These are phyloP conservation scores for Elsinoe perseae DNA, from an alignment of 2,329 filamentous ascomycete genomes.

Conservation along the genomic window DNA sequence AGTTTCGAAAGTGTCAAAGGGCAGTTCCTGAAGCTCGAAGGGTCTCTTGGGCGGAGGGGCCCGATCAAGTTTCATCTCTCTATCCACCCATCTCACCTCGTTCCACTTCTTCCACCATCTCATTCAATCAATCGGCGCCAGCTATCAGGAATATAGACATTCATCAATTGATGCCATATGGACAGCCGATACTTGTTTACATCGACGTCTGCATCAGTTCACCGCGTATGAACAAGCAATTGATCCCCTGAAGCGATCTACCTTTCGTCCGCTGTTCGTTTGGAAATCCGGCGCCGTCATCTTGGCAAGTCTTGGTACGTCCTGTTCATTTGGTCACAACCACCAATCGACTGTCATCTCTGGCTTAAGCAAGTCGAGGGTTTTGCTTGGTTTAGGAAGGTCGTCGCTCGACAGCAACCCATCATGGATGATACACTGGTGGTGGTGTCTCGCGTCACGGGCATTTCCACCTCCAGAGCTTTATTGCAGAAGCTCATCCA, in stretches of 20 bases:
- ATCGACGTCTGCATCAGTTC: neutral
- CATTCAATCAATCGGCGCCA: no score
- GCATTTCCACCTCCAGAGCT: neutral
- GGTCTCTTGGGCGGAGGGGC: neutral
- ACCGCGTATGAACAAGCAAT: neutral
- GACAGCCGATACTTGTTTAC: no score
- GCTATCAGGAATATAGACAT: no score
- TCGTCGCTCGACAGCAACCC: neutral
- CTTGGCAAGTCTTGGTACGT: slow-evolving; percentile 14
- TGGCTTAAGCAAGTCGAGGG: slow-evolving; percentile 1
- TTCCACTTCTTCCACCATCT: neutral
- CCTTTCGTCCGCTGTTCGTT: neutral
- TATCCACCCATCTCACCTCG: neutral
- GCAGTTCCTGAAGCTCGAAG: neutral
- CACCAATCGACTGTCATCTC: neutral
- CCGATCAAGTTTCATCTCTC: neutral
- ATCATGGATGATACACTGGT: neutral
- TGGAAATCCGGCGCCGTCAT: neutral
- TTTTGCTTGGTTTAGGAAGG: slow-evolving; percentile 13
- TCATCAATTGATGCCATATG: no score
- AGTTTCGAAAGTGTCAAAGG: slow-evolving; percentile 11
- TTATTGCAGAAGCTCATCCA: neutral
- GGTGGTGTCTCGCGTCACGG: slow-evolving; percentile 1
- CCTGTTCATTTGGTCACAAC: slow-evolving; percentile 3
- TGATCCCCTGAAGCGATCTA: slow-evolving; percentile 4